These are phyloP conservation scores for Neurospora sp. DNA, from an alignment of 495 filamentous ascomycete species.

Conservation along the genomic window DNA sequence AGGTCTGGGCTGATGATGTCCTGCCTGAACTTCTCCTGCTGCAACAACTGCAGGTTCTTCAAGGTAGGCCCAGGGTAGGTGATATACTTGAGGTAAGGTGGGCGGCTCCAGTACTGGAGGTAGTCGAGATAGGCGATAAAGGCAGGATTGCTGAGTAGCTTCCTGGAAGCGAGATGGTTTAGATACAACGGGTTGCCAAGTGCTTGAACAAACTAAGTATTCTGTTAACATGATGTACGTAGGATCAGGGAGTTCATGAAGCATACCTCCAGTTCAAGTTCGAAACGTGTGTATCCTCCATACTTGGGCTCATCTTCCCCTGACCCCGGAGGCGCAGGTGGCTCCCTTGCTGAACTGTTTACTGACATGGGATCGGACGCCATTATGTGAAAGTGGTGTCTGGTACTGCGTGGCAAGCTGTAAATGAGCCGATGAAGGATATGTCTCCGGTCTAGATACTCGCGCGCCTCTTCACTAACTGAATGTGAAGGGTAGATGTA, in stretches of 20 bases:
- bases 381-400: constrained; percentile 4
- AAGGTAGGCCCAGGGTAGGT: constrained; percentile 77
- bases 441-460: neutral
- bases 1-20: constrained; percentile 72
- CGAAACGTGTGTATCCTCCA: constrained; percentile 60
- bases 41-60: constrained; percentile 68
- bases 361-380: constrained; percentile 23
- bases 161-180: constrained; percentile 65
- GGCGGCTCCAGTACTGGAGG: constrained; percentile 73
- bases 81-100: constrained; percentile 75
- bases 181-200: constrained; percentile 79
- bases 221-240: neutral
- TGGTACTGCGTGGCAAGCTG: neutral
- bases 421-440: neutral
- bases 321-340: constrained; percentile 15
- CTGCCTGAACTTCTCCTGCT: constrained; percentile 71
- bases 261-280: constrained; percentile 63
- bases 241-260: neutral
- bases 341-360: constrained; percentile 19
- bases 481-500: neutral
- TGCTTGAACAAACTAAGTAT: constrained; percentile 66
- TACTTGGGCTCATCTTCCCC: constrained; percentile 37
- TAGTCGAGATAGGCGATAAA: constrained; percentile 79
- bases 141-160: constrained; percentile 48
- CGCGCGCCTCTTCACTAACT: neutral